phyloP scores from a whole-genome alignment of 305 asterid genomes.

The Fraxinus nigra region DNA sequence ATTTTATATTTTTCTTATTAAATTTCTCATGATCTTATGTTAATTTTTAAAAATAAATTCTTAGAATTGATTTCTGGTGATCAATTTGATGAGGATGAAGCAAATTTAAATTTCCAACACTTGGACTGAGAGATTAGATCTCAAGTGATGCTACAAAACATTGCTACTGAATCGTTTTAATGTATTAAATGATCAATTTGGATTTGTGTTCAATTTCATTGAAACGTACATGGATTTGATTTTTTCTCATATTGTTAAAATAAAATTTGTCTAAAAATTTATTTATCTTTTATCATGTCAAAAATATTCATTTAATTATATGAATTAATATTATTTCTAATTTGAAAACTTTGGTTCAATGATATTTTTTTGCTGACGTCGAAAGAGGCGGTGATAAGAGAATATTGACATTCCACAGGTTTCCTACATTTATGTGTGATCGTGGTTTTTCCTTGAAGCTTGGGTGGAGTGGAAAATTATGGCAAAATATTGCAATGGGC shows the following conservation, averaged over 20 bases:
- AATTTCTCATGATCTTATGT: neutral
- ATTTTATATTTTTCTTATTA: neutral
- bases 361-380: slow-evolving; percentile 67
- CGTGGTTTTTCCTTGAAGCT: slow-evolving; percentile 61
- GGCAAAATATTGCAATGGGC: slow-evolving; percentile 15
- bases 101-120: slow-evolving; percentile 40
- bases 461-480: slow-evolving; percentile 50
- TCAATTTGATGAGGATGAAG: slow-evolving; percentile 34
- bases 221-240: neutral
- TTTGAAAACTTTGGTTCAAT: slow-evolving; percentile 60
- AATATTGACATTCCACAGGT: slow-evolving; percentile 67
- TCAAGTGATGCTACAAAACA: slow-evolving; percentile 24
- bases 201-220: neutral
- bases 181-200: neutral
- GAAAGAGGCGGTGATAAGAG: slow-evolving; percentile 55
- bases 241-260: too few relatives aligned
- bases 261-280: too few relatives aligned
- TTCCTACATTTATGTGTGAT: slow-evolving; percentile 76
- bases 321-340: too few relatives aligned
- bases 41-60: neutral
- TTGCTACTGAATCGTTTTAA: slow-evolving; percentile 34
- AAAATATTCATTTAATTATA: too few relatives aligned
- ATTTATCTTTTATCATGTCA: too few relatives aligned
- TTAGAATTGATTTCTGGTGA: neutral
- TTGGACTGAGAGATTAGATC: slow-evolving; percentile 39